These are phyloP conservation scores for Aulographum hederae DNA, from an alignment of 2,329 filamentous ascomycete genomes.

Conservation along the genomic window DNA sequence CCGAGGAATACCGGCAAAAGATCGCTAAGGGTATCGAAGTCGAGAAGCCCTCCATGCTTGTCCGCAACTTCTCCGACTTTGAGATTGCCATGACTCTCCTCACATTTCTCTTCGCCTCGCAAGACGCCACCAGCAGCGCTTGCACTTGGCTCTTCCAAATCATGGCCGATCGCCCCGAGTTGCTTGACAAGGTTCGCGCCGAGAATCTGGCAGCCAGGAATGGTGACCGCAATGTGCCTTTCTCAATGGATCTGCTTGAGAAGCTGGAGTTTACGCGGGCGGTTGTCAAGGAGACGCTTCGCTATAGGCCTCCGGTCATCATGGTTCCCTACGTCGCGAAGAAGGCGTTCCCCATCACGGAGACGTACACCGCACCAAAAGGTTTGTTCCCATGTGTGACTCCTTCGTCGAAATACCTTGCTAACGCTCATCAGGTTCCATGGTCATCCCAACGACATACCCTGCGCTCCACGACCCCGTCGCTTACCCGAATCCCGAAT, in stretches of 20 bases:
- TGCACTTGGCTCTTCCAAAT: constrained; percentile 92
- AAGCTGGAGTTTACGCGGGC: constrained; percentile 79
- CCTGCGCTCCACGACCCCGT: constrained; percentile 83
- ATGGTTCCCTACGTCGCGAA: constrained; percentile 94
- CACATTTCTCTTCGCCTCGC: constrained; percentile 92
- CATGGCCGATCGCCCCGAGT: constrained; percentile 82
- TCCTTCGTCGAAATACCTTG: not conserved
- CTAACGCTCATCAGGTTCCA: constrained; percentile 39
- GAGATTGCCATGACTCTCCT: constrained; percentile 90
- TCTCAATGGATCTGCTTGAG: constrained; percentile 76
- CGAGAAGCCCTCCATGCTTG: constrained; percentile 65
- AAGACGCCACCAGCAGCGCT: constrained; percentile 90
- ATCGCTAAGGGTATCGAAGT: constrained; percentile 52
- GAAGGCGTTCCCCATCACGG: constrained; percentile 83
- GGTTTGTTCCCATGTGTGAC: constrained; percentile 25
- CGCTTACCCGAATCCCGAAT: constrained; percentile 76
- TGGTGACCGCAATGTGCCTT: constrained; percentile 49
- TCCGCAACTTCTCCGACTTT: constrained; percentile 75
- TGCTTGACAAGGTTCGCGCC: constrained; percentile 75
- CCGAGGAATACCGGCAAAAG: constrained; percentile 62
- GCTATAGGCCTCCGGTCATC: constrained; percentile 88
- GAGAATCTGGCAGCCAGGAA: constrained; percentile 68
- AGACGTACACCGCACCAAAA: constrained; percentile 82
- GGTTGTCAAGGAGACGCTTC: constrained; percentile 49
- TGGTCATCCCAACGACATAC: constrained; percentile 87